Percentiles rank a stretch among this genome's conserved stretches.
phyloP scores from a whole-genome alignment of 257 asterid genomes.

The Capsicum pubescens region DNA sequence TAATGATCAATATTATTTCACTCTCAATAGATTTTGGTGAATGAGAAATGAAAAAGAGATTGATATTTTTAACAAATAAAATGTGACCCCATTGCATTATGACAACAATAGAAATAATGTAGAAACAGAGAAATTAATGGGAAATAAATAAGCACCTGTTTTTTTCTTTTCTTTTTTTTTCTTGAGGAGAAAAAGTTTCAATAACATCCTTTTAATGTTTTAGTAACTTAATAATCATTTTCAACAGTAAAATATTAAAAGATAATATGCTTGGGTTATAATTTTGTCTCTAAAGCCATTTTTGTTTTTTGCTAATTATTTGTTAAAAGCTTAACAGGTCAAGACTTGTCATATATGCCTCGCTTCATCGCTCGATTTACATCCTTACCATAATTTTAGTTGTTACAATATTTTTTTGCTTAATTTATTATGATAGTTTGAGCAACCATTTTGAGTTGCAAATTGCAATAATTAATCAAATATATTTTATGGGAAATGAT shows the following conservation, averaged over 20 bases:
- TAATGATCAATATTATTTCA: not conserved
- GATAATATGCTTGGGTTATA: not conserved
- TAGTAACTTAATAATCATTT: too few species aligned
- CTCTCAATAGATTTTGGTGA: not conserved
- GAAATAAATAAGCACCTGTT: not conserved
- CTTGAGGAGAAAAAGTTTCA: too few species aligned
- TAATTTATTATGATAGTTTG: not conserved
- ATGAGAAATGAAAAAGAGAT: not conserved
- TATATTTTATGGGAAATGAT: not conserved
- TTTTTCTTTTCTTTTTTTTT: not conserved
- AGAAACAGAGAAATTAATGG: not conserved
- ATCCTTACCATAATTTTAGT: too few species aligned
- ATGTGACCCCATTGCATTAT: constrained; percentile 25
- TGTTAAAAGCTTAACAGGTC: too few species aligned
- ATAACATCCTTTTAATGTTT: too few species aligned
- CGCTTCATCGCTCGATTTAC: too few species aligned
- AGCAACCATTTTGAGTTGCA: not conserved
- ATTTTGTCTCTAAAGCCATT: not conserved
- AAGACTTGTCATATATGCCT: too few species aligned
- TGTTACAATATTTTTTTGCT: not conserved
- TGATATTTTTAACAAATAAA: constrained; percentile 14
- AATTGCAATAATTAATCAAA: not conserved
- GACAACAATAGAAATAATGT: constrained; percentile 25
- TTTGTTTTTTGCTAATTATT: too few species aligned
- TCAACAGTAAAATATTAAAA: too few species aligned